Evolutionary conservation across 1,284 basidiomycete species (phyloP), one percentile per base, ranked within the genome.

Genomic region (Gomphus sp.): DNA sequence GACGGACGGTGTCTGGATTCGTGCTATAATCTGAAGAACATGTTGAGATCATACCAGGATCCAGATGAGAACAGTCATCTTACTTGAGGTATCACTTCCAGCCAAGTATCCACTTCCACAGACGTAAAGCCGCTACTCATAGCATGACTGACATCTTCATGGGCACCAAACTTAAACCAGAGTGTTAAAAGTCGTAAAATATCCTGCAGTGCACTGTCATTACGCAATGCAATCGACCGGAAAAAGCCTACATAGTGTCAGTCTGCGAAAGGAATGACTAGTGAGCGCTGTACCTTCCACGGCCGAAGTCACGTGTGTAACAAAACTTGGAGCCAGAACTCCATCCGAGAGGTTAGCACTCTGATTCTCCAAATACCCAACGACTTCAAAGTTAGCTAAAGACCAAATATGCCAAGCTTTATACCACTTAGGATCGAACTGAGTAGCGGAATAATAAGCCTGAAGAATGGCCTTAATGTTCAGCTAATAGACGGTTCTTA

Each of bases 351-450:
- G 81, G 62, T 75, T 78, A 62, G 86, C 81, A 44, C 73, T 74
- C 65, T 87, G 82, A 55, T 74, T 79, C 69, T 96, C 92, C 62
- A 93, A 74, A 66, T 87, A 82, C n/a, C 81, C 80, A 60, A 99
- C 89, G 62, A 98, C 92, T 64, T 98, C 93, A 64, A 97, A 97
- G 71, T 98, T 98, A 11, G 94, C 90, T 60, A 99, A 75, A 6
- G 97, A 96, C 94, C 95, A 99, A 0, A 93, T 95, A 70, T 99
- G 96, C 96, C 96, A 98, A 16, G 96, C 97, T 72, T 98, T 98
- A 74, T 98, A 98, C 96, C 96, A 99, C 45, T 80, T 80, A 6
- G 89, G 83, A 70, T 99, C 97, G 63, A 93, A 92, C 68, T 93
- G 89, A 2, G 96, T 98, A 0, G 97, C 92, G 41, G 89, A 78